Conservation (phyloP, 2,329 filamentous ascomycete species). For the Dothideomycetes sp. region DNA sequence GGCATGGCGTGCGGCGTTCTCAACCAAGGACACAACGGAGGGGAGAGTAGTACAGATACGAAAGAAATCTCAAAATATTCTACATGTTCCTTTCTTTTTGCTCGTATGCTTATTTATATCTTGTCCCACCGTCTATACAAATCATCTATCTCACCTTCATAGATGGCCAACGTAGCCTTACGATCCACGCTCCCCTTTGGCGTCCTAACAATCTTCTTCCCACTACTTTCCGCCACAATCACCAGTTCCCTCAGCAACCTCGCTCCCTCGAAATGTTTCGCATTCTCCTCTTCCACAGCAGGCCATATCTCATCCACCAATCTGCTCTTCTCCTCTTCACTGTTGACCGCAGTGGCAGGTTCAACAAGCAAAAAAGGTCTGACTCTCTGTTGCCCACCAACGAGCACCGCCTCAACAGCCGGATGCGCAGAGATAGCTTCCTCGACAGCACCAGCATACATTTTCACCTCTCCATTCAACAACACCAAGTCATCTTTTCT, state of each 20-base stretch:
- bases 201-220: constrained; percentile 2
- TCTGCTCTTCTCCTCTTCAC: neutral
- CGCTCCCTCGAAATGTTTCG: constrained; percentile 2
- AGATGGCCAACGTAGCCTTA: neutral
- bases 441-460: constrained; percentile 10
- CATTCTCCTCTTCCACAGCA: constrained; percentile 5
- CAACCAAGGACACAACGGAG: too few species aligned
- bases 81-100: too few species aligned
- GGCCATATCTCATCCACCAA: constrained; percentile 8
- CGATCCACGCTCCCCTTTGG: constrained; percentile 8
- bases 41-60: too few species aligned
- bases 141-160: constrained; percentile 5
- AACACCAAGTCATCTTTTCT: constrained; percentile 10
- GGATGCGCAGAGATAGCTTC: constrained; percentile 4
- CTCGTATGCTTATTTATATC: too few species aligned
- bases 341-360: neutral
- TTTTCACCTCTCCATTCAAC: constrained; percentile 10
- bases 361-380: constrained; percentile 12
- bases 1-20: constrained; percentile 16
- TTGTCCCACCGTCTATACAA: constrained; percentile 3
- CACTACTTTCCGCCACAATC: neutral
- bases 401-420: neutral
- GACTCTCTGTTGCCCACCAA: constrained; percentile 6
- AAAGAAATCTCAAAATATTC: too few species aligned
- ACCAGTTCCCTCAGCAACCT: neutral